Evolutionary conservation across 2,329 filamentous ascomycete genomes (phyloP), one percentile per base, ranked within the genome.

Genomic region (Juglanconis sp.): DNA sequence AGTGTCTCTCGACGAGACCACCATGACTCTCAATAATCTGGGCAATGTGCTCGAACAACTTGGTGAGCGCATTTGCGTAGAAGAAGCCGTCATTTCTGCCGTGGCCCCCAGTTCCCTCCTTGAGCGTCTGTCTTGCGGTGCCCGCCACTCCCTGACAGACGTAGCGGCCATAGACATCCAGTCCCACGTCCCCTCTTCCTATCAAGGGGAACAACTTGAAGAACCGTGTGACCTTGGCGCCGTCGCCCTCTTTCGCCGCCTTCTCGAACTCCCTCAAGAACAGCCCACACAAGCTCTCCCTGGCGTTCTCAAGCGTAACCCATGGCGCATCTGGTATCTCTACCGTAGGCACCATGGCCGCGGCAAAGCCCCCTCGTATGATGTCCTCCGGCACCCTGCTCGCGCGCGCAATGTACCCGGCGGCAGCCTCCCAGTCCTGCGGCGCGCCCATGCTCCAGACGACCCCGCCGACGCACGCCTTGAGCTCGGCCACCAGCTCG

Each of bases 201-300:
- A 99, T 97, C 40, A 99, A 79, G 15, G 95, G 95, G 69, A 99
- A 99, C 42, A 99, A 80, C 78, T 99, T 99, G 79, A 99, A 99
- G 79, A 99, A 99, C 47, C 95, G 82, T 1, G 95, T 97, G 56
- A 99, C 91, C 72, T 90, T 92, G 31, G 90, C 84, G 3, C 91
- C 92, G 68, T 98, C 93, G n/a, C 85, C 89, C 47, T 95, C 92
- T 63, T 85, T 83, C 2, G 93, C 90, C 0, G 95, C 95, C 73
- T 89, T 95, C 69, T 98, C 92, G 68, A 99, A 99, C 77, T 99
- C 95, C 62, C 94, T 84, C 70, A 98, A 76, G 75, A 99, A 99
- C 61, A 99, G 79, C 1, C 86, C 89, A 71, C 95, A 98, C 54
- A 99, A 78, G 64, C 91, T 95, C 76, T 96, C 93, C 62, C 91